Base-by-base conservation (phyloP, 129 eudicot genomes). In the Solidago caesia region DNA sequence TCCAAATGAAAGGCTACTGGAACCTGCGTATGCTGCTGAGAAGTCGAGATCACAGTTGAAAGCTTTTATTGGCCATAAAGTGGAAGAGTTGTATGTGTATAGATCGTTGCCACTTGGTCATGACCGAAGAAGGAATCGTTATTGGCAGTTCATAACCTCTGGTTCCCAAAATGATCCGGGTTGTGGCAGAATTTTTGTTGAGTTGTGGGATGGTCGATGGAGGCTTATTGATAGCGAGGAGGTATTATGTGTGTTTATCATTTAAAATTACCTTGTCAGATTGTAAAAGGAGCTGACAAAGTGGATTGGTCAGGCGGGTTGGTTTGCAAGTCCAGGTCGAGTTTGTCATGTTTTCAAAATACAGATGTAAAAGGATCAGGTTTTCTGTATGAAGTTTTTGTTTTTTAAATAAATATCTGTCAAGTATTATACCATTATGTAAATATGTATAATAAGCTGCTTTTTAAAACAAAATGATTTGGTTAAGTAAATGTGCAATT, bases 31-130 rank as follows among this genome's bases (percentile, higher is more conserved):
- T 81, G 96, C 87, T 72, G 82, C 87, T 77, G 96, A 93, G 71
- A 90, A 87, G 80, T 77, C 92, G 7, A 85, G 91, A 75, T 80
- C 92, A 25, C 87, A 85, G 74, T 79, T 85, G 47, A 93, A 90
- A 82, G 77, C 96, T 65, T 80, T 79, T 26, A 90, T 93, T 16
- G 84, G 92, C 26, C 91, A 93, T 53, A 85, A 82, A 79, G 98
- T 93, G 0, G 97, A 93, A 73, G 91, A 88, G 70, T 80, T 88
- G 86, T 90, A 83, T 65, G 91, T 83, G 6, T 88, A 90, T 78
- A 84, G 95, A 83, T 93, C 98, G 4, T 82, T 90, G 88, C 98
- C 97, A 72, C 91, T 93, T 46, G 98, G 98, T 41, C 90, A 87
- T 48, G 98, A 93, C 77, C 85, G 98, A n/a, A 85, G 98, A 76